These are phyloP conservation scores for Senecio squalidus DNA, from an alignment of 140 eudicot genomes.

Conservation along the genomic window DNA sequence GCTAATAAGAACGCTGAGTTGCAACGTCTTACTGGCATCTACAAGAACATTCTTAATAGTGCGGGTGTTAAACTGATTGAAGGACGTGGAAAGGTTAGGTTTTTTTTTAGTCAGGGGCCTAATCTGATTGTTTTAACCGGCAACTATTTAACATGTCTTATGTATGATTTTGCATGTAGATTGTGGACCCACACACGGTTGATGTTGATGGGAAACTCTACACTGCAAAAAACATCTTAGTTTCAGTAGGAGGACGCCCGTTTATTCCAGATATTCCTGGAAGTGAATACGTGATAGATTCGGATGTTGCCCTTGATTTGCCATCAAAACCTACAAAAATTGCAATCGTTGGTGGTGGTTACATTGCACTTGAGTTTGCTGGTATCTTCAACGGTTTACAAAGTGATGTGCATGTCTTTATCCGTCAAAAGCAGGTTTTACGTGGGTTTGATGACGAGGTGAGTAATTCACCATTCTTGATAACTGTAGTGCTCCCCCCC, in stretches of 20 bases:
- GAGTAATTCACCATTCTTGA: constrained; percentile 6
- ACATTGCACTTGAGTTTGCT: constrained; percentile 96
- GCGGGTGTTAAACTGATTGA: constrained; percentile 83
- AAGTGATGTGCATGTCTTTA: constrained; percentile 94
- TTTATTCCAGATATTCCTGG: constrained; percentile 97
- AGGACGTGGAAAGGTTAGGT: constrained; percentile 97
- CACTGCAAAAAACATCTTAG: constrained; percentile 81
- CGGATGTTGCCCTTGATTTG: constrained; percentile 95
- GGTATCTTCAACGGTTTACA: constrained; percentile 93
- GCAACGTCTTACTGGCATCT: constrained; percentile 95
- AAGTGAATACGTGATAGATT: constrained; percentile 79
- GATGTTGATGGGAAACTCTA: constrained; percentile 89
- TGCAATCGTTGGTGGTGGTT: constrained; percentile 98
- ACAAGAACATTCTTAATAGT: constrained; percentile 77
- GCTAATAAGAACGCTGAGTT: constrained; percentile 96
- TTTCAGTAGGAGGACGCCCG: constrained; percentile 98
- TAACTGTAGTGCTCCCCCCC: background rate
- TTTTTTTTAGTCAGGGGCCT: too few relatives aligned
- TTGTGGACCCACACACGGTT: constrained; percentile 95
- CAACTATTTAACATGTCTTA: background rate
- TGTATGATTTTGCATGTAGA: constrained; percentile 32
- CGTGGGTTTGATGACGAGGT: constrained; percentile 99
- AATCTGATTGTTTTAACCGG: constrained; percentile 1
- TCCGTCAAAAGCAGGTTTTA: constrained; percentile 88
- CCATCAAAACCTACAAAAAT: constrained; percentile 83